Evolutionary conservation across 2,329 filamentous ascomycete species (phyloP), one percentile per base, ranked within the genome.

Genomic region (Myriosclerotinia curreyana): DNA sequence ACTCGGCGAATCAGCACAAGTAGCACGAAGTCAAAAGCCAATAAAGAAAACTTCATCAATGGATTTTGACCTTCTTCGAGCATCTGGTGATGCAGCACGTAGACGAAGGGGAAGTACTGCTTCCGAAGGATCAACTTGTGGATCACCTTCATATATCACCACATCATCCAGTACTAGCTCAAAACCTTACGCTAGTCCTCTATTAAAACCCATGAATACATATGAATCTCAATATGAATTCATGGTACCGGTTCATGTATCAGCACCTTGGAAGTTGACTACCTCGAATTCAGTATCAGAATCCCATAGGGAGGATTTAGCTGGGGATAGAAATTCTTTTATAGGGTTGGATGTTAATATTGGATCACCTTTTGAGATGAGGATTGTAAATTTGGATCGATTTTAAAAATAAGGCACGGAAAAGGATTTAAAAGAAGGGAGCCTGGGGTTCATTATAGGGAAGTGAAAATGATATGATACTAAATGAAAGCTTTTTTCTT

Each of bases 21-120:
- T 25, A 3, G 49, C 49, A 48, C 38, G 62, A 22, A 44, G 28
- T 28, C 54, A 64, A 15, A 49, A 49, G 40, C 62, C 62, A 9
- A 50, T 64, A 49, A 64, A 64, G 34, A 51, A 31, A 14, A 64
- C 62, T 17, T 64, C 62, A 7, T 64, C 62, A 15, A 60, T 34
- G 28, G 62, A 64, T 22, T 64, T 64, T 22, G 55, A 64, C 3
- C 31, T 64, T 17, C 55, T 64, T 12, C 22, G 38, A 38, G 54
- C 62, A 60, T 64, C 62, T 8, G 62, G 62, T 2, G 55, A 64
- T 22, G 62, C 62, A 6, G 62, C 62, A 7, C 55, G 56, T 28
- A 48, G 49, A 53, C 31, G 62, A 15, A 42, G 62, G 31, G 38
- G 55, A 28, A 53, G 49, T 28, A 49, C 55, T 14, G 50, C 42